Evolutionary conservation across 192 early-diverging fungal species (phyloP).

Genomic region (Chytriomyces confervae): DNA sequence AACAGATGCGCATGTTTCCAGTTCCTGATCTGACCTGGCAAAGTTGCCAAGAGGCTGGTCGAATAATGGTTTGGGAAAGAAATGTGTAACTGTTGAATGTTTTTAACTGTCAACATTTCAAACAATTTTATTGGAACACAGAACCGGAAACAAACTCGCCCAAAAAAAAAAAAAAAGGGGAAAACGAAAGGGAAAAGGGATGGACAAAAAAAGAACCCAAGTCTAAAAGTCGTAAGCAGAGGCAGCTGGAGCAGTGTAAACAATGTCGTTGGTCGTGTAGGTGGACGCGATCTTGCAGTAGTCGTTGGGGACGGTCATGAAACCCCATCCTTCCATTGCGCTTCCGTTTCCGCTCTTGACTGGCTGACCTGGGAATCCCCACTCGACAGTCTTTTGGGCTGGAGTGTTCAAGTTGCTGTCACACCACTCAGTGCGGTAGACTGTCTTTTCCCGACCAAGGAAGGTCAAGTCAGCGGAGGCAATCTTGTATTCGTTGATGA

Average conservation of each 20-base stretch:
- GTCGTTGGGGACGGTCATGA: slow-evolving; percentile 34
- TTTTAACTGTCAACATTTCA: neutral
- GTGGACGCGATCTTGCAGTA: neutral
- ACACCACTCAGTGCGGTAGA: neutral
- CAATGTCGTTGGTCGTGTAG: slow-evolving; percentile 14
- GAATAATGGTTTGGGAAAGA: neutral
- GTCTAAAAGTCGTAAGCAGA: slow-evolving; percentile 2
- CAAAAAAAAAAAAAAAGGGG: slow-evolving; percentile 34
- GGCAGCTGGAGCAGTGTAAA: neutral
- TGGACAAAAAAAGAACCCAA: slow-evolving; percentile 64
- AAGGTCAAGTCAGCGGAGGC: slow-evolving; percentile 11
- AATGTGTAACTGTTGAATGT: neutral
- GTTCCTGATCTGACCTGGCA: neutral
- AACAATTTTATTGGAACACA: slow-evolving; percentile 41
- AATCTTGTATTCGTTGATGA: slow-evolving; percentile 24
- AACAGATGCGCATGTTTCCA: neutral
- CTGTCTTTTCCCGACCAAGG: neutral
- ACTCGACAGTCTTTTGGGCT: slow-evolving; percentile 17
- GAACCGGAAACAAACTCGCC: slow-evolving; percentile 43
- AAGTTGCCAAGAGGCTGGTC: neutral
- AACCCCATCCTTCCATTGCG: neutral
- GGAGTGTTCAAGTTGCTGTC: neutral
- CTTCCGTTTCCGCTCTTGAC: neutral
- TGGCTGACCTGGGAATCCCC: slow-evolving; percentile 12
- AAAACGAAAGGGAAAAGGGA: slow-evolving; percentile 71